Evolutionary conservation across 2,329 filamentous ascomycete species (phyloP).

Genomic region (Fusarium drepaniforme): DNA sequence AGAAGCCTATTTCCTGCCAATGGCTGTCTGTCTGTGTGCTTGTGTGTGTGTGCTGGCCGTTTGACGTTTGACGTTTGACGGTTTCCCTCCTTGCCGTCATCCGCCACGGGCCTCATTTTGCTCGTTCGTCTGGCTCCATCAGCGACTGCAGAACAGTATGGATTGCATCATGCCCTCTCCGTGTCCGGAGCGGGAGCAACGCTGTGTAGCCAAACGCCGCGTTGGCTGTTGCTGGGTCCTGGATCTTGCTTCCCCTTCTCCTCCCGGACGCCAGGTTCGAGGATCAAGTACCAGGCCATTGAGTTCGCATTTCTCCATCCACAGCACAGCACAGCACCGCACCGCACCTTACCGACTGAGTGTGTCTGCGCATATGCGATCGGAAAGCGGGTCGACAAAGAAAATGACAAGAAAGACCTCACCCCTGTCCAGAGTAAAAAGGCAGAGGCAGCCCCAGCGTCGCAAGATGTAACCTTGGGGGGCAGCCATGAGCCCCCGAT

Average conservation of each 20-base stretch:
- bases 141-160: background rate
- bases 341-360: background rate
- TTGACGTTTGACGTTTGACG: conserved; percentile 10
- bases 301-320: conserved; percentile 1
- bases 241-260: background rate
- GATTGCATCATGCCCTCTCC: conserved; percentile 7
- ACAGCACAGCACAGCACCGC: background rate
- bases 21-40: background rate
- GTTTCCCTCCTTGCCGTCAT: conserved; percentile 13
- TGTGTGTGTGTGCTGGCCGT: background rate
- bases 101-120: background rate
- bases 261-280: background rate
- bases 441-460: background rate
- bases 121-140: background rate
- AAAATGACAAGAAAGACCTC: background rate
- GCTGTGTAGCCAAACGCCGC: conserved; percentile 1
- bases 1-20: background rate
- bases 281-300: conserved; percentile 1
- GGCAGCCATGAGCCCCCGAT: background rate
- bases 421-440: background rate
- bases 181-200: conserved; percentile 1
- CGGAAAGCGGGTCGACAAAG: conserved; percentile 1
- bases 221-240: conserved; percentile 1
- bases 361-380: conserved; percentile 9
- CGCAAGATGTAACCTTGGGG: conserved; percentile 11